Evolutionary conservation across 495 filamentous ascomycete species (phyloP), one percentile per base, ranked within the genome.

Genomic region (Hypoxylon crocopeplum): DNA sequence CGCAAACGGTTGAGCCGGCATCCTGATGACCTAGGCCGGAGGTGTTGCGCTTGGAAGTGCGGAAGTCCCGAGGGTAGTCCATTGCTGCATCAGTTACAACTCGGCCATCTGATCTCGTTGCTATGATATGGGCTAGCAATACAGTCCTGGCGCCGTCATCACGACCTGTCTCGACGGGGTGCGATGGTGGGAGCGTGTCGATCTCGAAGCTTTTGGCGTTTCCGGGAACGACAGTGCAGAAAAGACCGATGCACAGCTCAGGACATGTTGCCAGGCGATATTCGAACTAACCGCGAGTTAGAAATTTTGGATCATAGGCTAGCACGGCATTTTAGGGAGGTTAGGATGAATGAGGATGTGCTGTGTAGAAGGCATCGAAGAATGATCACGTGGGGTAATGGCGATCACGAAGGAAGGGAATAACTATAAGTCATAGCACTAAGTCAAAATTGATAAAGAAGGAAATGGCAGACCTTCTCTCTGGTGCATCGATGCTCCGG

Each of bases 161-260:
- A 21, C 79, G 77, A 44, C 74, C 66, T 2, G 77, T 81, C 62
- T 81, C 79, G 3, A 83, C 79, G 5, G 69, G 67, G 17, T 69
- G 69, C 56, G 68, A 84, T 64, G 50, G 69, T 39, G 65, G 59
- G 12, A 80, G 74, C 54, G 78, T 89, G 63, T 66, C 79, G 37
- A 72, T 76, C 41, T 68, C 79, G 57, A 75, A 73, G 65, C 75
- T 75, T 62, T 68, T 62, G 58, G 75, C 70, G 32, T 77, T 73
- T 21, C 77, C 62, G 29, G 68, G 75, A 48, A 80, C 66, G 22
- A 85, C 78, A 36, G 78, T 87, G 56, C 83, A 88, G 74, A 88
- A 96, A 52, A 98, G 75, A 24, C 93, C 93, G 33, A 94, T 72
- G 66, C 82, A 87, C 32, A 97, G 82, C 62, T 93, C 88, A n/a